These are phyloP conservation scores for Eucalyptus polyanthemos DNA, from an alignment of 345 rosid species.

Conservation along the genomic window DNA sequence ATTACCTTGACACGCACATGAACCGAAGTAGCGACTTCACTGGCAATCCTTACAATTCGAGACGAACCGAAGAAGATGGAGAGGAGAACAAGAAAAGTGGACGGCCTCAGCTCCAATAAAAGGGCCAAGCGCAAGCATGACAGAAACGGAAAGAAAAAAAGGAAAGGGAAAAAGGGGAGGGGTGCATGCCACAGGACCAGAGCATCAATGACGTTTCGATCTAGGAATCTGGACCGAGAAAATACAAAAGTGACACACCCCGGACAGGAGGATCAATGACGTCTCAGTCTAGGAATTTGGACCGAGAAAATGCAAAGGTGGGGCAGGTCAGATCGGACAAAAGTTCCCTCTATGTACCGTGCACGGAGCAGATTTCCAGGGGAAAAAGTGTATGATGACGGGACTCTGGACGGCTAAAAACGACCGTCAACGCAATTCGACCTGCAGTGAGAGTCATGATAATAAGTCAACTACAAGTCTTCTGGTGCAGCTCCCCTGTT, in stretches of 20 bases:
- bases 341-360: rapidly evolving
- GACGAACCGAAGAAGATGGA: neutral
- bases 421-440: neutral
- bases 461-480: neutral
- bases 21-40: neutral
- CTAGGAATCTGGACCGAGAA: neutral
- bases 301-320: neutral
- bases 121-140: no score
- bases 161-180: no score
- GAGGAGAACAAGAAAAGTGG: neutral
- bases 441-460: neutral
- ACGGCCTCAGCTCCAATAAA: no score
- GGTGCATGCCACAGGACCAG: no score
- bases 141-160: no score
- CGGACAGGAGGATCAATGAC: no score
- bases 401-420: neutral
- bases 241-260: neutral
- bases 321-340: neutral
- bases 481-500: neutral
- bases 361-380: neutral
- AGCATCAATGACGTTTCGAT: neutral
- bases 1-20: neutral
- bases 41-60: neutral
- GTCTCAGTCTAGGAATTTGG: neutral
- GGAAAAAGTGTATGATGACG: neutral